Evolutionary conservation across 352 stramenopile genomes (phyloP), one percentile per base, ranked within the genome.

Genomic region (Pythium sukuiense): DNA sequence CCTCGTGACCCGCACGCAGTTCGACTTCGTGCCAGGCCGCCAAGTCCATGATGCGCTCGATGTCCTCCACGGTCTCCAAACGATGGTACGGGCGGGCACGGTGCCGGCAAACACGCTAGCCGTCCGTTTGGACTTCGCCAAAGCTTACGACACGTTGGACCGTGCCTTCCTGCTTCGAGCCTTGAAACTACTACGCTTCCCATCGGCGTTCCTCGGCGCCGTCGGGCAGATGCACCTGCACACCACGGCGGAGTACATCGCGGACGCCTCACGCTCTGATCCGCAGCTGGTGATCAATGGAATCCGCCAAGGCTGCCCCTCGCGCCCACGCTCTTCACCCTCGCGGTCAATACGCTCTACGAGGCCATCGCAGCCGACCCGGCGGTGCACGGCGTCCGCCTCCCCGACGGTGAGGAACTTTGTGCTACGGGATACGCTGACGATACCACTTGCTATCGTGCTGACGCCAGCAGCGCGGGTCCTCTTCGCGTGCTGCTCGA

Each of bases 261-360:
- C 33, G 5, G 41, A 56, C 32, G 58, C 58, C 11, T 1, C 13
- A 1, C 27, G n/a, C n/a, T n/a, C n/a, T n/a, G n/a, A n/a, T n/a
- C n/a, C 20, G 0, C n/a, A 46, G 6, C 11, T 1, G 1, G n/a
- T 63, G 4, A 27, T 48, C 30, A 39, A 29, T 18, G 58, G 58
- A 14, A 63, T 63, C 46, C 29, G 58, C 29, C 58, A 63, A n/a
- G 58, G 58, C n/a, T 63, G 58, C 24, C 43, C 58, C 58, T 63
- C 11, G 37, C 58, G 0, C 58, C 58, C 1, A 55, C 45, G 20
- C 45, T 63, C 6, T 63, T 63, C 24, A 12, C 48, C 0, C 27
- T 56, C 1, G 58, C 58, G 5, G 32, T 63, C 18, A 45, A 63
- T n/a, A 20, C 24, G 7, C 45, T 63, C 6, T 63, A 63, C 16